A percentile compares a stretch with the other conserved stretches of the same genome.
Conservation (phyloP, 495 filamentous ascomycete genomes). For the Hypoxylon fuscum region DNA sequence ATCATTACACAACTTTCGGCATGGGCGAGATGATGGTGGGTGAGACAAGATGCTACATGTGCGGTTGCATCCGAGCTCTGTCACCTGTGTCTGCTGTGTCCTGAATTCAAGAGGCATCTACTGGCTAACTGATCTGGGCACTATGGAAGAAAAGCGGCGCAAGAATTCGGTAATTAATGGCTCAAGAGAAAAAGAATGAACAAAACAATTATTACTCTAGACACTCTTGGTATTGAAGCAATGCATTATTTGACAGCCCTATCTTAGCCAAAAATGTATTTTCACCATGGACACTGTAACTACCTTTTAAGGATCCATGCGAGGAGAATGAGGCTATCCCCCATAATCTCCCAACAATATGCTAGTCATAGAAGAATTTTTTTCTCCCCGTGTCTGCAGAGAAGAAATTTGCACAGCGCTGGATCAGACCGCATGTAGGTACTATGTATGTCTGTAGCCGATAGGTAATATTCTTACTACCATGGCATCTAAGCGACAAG, state of each 20-base stretch:
- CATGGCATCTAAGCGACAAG: constrained; percentile 10
- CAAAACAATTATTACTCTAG: too few relatives aligned
- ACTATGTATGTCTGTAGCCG: constrained; percentile 24
- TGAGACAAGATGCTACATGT: constrained; percentile 24
- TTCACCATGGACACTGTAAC: too few relatives aligned
- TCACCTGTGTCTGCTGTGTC: constrained; percentile 15
- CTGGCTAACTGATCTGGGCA: neutral
- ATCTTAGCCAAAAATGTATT: too few relatives aligned
- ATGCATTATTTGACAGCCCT: too few relatives aligned
- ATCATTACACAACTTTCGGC: constrained; percentile 35
- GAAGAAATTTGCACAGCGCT: constrained; percentile 26
- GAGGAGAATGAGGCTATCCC: too few relatives aligned
- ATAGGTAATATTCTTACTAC: constrained; percentile 14
- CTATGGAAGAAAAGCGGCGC: constrained; percentile 15
- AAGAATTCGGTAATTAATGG: constrained; percentile 23
- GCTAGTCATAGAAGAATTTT: constrained; percentile 16
- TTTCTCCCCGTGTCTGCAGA: constrained; percentile 18
- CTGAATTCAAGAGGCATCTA: constrained; percentile 15
- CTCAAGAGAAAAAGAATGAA: neutral
- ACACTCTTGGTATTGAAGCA: too few relatives aligned
- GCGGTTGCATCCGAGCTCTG: constrained; percentile 33
- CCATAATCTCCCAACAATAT: constrained; percentile 16
- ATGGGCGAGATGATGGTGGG: constrained; percentile 32
- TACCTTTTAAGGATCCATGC: too few relatives aligned
- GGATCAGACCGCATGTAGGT: constrained; percentile 4